Base-by-base conservation (phyloP, 2,329 filamentous ascomycete species). In the Dothideomycetes sp. region DNA sequence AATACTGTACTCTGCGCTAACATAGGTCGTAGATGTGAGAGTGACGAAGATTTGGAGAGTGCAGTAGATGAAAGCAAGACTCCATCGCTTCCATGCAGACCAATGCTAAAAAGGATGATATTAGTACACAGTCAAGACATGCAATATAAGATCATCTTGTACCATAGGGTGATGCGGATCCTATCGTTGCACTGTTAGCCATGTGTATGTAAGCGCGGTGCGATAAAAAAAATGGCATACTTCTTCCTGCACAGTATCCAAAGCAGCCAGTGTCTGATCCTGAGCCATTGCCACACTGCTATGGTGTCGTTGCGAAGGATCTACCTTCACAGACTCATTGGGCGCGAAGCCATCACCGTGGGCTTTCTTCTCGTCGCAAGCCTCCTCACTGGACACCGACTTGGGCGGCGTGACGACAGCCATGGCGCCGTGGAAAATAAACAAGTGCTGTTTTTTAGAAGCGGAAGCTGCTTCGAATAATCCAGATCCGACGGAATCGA, bases 1-100 rank as follows among this genome's bases (percentile, higher is more conserved):
- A 15, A 41, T 41, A 3, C 33, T 27, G 3, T 29, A 27, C 19
- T 41, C 39, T 9, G 36, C 39, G 5, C 34, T 36, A 8, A 41
- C 34, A 5, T 41, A 41, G 29, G 33, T 41, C 4, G 39, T 41
- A 14, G 39, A 41, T 18, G 39, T 41, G 29, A 41, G 36, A 12
- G 30, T 41, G 9, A 41, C 39, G 8, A 36, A 41, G 15, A 37
- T 24, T 19, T 41, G 39, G 14, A 41, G 34, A 3, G 36, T 12
- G 27, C 39, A 41, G 19, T 41, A 41, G 34, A 41, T 33, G 19
- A 34, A 33, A 34, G 36, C 37, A 15, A 41, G 33, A 19, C 17
- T 15, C 39, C 39, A 41, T 32, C 36, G 36, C 19, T 41, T 41
- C 34, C 29, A 33, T 15, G 36, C n/a, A 3, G 34, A 29, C 39